Percentiles rank a stretch among this genome's conserved stretches.
These are phyloP conservation scores for Suhomyces anneliseae DNA, from an alignment of 1,139 yeast species.

Conservation along the genomic window DNA sequence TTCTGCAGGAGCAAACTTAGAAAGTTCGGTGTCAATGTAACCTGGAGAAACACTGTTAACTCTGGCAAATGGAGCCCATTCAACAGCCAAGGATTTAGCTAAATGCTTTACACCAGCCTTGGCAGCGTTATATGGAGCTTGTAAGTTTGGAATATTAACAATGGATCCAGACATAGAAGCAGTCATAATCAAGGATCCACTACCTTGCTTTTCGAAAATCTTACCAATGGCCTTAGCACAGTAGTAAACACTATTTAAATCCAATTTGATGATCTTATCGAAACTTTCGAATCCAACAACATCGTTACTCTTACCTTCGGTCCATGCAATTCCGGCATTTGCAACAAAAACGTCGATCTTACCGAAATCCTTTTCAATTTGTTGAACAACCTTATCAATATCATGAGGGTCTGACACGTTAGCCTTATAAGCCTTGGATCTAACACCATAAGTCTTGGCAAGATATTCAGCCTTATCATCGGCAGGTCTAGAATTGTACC, in stretches of 20 bases:
- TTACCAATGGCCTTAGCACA: constrained; percentile 60
- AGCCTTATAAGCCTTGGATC: constrained; percentile 70
- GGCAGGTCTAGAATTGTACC: constrained; percentile 72
- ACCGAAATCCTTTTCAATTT: constrained; percentile 68
- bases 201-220: constrained; percentile 65
- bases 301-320: constrained; percentile 41
- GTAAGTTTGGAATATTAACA: constrained; percentile 81
- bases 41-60: constrained; percentile 84
- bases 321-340: constrained; percentile 91
- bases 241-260: constrained; percentile 28
- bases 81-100: constrained; percentile 75
- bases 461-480: constrained; percentile 59
- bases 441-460: constrained; percentile 62
- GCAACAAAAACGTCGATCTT: constrained; percentile 84
- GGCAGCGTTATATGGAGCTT: constrained; percentile 81
- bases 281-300: constrained; percentile 20
- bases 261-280: constrained; percentile 23
- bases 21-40: constrained; percentile 67
- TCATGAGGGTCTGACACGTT: constrained; percentile 59
- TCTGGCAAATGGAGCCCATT: constrained; percentile 80
- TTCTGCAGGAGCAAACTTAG: constrained; percentile 56
- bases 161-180: constrained; percentile 87
- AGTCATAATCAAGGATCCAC: constrained; percentile 71
- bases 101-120: constrained; percentile 85
- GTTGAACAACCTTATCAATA: constrained; percentile 57